Evolutionary conservation across 345 rosid species (phyloP).

Genomic region (Corymbia maculata): DNA sequence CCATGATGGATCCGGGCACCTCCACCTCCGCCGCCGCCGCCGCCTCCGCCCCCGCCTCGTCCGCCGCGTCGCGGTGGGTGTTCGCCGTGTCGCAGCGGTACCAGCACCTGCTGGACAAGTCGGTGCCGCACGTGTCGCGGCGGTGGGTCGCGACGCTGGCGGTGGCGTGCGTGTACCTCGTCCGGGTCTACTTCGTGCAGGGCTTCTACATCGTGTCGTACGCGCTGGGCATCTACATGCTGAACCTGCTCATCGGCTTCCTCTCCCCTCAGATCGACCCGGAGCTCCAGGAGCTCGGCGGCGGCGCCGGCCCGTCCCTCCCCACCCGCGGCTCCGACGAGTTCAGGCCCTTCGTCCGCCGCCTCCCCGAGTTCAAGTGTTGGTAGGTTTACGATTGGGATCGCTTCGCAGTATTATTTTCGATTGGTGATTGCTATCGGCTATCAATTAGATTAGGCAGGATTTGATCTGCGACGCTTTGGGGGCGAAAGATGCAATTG

Average conservation of each 20-base stretch:
- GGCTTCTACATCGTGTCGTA: constrained; percentile 91
- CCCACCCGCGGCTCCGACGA: constrained; percentile 93
- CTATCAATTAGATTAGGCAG: background rate
- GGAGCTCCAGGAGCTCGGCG: constrained; percentile 27
- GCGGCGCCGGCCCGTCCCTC: constrained; percentile 21
- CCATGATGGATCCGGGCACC: constrained; percentile 16
- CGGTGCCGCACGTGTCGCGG: constrained; percentile 44
- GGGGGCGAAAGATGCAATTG: background rate
- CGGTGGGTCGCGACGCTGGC: constrained; percentile 66
- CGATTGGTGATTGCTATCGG: background rate
- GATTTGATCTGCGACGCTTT: background rate
- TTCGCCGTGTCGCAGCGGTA: constrained; percentile 33
- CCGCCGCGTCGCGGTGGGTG: constrained; percentile 27
- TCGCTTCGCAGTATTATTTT: background rate
- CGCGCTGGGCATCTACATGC: constrained; percentile 81
- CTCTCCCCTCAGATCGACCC: constrained; percentile 95
- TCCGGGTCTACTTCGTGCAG: constrained; percentile 72
- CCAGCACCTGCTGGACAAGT: constrained; percentile 66
- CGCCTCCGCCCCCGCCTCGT: constrained; percentile 14
- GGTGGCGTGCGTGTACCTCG: constrained; percentile 39
- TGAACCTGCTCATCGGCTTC: constrained; percentile 79
- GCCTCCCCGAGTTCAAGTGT: constrained; percentile 90
- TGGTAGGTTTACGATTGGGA: constrained; percentile 28
- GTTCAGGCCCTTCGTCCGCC: constrained; percentile 90
- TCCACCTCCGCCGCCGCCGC: constrained; percentile 5